These are phyloP conservation scores for Tetradesmus obliquus DNA, from an alignment of 139 green algal genomes.

Conservation along the genomic window DNA sequence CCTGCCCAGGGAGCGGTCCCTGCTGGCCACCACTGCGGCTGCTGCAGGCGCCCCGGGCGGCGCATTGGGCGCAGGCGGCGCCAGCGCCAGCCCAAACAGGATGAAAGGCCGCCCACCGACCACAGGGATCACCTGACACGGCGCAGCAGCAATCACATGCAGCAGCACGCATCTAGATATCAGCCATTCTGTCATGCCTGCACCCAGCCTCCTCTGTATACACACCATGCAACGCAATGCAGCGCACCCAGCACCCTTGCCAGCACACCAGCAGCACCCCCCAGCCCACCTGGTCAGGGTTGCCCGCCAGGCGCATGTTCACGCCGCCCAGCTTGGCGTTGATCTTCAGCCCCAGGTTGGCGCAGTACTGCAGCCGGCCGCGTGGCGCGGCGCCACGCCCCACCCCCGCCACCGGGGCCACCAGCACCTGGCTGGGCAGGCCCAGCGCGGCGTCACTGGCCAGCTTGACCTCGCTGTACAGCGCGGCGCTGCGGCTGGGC, in stretches of 20 bases:
- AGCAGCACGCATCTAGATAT: not conserved
- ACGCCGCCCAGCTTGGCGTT: slow-evolving; percentile 87
- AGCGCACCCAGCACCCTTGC: too few species aligned
- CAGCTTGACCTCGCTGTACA: slow-evolving; percentile 75
- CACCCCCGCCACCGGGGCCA: slow-evolving; percentile 68
- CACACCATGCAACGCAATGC: not conserved
- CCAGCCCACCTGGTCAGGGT: slow-evolving; percentile 39
- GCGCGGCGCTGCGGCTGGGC: slow-evolving; percentile 30
- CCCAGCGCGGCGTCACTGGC: slow-evolving; percentile 68
- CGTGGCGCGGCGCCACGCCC: slow-evolving; percentile 33
- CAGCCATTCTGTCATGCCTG: too few species aligned
- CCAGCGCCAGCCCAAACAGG: slow-evolving; percentile 76
- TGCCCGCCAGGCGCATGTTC: slow-evolving; percentile 59
- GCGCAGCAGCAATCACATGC: not conserved
- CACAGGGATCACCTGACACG: slow-evolving; percentile 45
- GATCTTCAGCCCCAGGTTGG: slow-evolving; percentile 81
- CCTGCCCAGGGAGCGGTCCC: slow-evolving; percentile 61
- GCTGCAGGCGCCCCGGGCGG: slow-evolving; percentile 60
- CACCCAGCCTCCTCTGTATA: too few species aligned
- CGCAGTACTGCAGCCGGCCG: slow-evolving; percentile 74
- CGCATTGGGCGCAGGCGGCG: slow-evolving; percentile 60
- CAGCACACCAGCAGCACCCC: not conserved
- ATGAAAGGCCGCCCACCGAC: slow-evolving; percentile 71
- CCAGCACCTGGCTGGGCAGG: slow-evolving; percentile 73
- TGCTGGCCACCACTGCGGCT: slow-evolving; percentile 71